Conservation (phyloP, 2,329 filamentous ascomycete genomes). For the Cercospora beticola region DNA sequence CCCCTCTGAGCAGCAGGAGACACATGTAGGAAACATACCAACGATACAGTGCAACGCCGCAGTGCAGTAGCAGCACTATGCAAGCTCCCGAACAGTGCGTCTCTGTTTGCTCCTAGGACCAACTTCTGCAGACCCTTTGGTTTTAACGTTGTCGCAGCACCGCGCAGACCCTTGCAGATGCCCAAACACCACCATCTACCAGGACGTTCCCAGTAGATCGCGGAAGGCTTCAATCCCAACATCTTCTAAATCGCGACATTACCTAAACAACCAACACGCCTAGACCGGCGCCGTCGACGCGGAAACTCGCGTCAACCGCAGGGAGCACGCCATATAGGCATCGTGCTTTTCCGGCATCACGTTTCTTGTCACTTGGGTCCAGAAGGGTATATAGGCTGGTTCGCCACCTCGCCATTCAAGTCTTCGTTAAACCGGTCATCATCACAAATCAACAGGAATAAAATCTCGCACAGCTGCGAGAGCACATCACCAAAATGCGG, state of each 20-base stretch:
- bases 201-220: slow-evolving; percentile 4
- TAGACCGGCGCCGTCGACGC: not conserved
- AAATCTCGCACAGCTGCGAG: not conserved
- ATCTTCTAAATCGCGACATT: slow-evolving; percentile 3
- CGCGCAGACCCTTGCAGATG: slow-evolving; percentile 8
- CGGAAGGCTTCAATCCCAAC: not conserved
- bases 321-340: slow-evolving; percentile 6
- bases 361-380: not conserved
- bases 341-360: not conserved
- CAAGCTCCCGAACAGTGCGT: not conserved
- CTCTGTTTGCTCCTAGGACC: not conserved
- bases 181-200: not conserved
- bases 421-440: not conserved
- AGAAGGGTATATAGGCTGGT: slow-evolving; percentile 1
- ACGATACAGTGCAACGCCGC: not conserved
- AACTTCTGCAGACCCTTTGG: not conserved
- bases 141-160: not conserved
- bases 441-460: not conserved
- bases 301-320: slow-evolving; percentile 5
- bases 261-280: not conserved
- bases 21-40: not conserved
- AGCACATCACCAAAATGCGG: slow-evolving; percentile 13
- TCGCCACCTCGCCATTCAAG: not conserved
- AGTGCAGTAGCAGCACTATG: not conserved
- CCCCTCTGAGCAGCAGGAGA: not conserved